A percentile compares a stretch with the other conserved stretches of the same genome.
Evolutionary conservation across 2,329 filamentous ascomycete species (phyloP).

Genomic region (Monilinia fructicola): DNA sequence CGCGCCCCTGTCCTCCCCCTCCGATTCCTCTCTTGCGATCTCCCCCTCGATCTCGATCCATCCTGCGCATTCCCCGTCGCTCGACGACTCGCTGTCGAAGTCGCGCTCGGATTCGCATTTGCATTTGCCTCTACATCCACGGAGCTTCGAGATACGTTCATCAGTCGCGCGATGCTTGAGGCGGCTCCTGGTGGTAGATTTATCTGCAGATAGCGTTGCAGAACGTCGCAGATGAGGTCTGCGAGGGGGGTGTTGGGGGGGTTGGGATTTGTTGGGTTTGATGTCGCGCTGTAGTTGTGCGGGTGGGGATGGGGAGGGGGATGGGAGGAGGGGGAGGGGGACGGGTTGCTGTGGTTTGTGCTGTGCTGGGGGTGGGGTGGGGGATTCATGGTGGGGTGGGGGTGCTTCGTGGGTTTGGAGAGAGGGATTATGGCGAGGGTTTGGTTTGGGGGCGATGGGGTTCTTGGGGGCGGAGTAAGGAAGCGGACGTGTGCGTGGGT

Average conservation of each 20-base stretch:
- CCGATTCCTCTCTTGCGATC: not conserved
- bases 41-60: not conserved
- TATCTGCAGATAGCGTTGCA: conserved; percentile 13
- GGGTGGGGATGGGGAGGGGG: not conserved
- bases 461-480: not conserved
- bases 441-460: not conserved
- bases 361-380: not conserved
- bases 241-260: not conserved
- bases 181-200: not conserved
- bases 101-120: not conserved
- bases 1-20: not conserved
- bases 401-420: not conserved
- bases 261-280: not conserved
- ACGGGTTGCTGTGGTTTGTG: no score
- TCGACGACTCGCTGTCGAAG: not conserved
- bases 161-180: not conserved
- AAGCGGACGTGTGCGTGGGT: not conserved
- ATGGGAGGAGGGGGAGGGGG: not conserved
- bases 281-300: not conserved
- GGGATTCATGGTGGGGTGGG: not conserved
- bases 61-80: not conserved
- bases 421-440: not conserved
- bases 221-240: not conserved
- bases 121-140: no score
- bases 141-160: not conserved